Evolutionary conservation across 2,329 filamentous ascomycete species (phyloP), one percentile per base, ranked within the genome.

Genomic region (Claviceps pazoutovae): DNA sequence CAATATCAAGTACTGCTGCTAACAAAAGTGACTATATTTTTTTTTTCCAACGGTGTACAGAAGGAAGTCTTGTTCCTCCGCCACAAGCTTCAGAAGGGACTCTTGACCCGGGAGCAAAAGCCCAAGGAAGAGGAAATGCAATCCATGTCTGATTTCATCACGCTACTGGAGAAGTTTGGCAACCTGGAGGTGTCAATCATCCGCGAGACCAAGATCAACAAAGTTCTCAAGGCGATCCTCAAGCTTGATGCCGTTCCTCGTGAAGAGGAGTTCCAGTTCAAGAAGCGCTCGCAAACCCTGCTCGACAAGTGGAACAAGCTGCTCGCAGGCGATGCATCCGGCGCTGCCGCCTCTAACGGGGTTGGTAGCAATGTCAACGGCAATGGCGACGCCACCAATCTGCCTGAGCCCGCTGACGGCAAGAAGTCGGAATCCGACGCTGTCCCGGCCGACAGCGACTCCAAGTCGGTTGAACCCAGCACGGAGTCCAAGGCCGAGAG

Each of bases 141-240:
- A 56, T 70, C 73, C 47, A 89, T 93, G 83, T 83, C 83, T 4
- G 83, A 86, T 17, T 88, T 83, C 61, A 74, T 94, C 53, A 78
- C 75, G 34, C 88, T 94, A 66, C 79, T 98, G 5, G 93, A 98
- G 70, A 79, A 75, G 7, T 84, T 74, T 66, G 72, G 80, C 1
- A 86, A 95, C 57, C 79, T 97, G 4, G 91, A 97, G 65, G 88
- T 86, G 34, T 82, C 82, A 58, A 93, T 96, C 60, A 95, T 97
- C 61, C 82, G 87, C 56, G 75, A 73, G 14, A 98, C 93, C 56
- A 98, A 97, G 76, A 96, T 98, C 69, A 91, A 97, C 80, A 98
- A 98, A 73, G 91, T 98, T 11, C 77, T 98, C 53, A 95, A 94
- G 72, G 89, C 85, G 4, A 93, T 98, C 58, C 74, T 96, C 61